phyloP scores from a whole-genome alignment of 257 asterid genomes.

The Solanum sejunctum region DNA sequence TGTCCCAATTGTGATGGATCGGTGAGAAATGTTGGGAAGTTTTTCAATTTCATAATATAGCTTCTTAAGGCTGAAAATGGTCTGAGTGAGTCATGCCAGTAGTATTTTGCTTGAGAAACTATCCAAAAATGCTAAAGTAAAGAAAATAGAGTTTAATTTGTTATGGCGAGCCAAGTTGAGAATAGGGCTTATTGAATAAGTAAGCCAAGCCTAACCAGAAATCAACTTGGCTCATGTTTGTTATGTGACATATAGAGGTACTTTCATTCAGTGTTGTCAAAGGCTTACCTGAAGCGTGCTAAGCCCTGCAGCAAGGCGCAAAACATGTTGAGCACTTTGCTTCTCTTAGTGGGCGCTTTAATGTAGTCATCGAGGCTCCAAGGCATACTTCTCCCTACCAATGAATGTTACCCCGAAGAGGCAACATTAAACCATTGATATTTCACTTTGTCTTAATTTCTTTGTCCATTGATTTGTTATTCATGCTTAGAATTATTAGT shows the following conservation, averaged over 20 bases:
- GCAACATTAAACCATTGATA: not conserved
- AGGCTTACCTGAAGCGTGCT: not conserved
- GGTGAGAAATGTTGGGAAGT: conserved; percentile 33
- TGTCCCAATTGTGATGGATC: conserved; percentile 89
- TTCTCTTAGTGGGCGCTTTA: not conserved
- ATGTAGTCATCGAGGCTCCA: not conserved
- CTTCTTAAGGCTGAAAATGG: not conserved
- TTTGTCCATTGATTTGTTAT: not conserved
- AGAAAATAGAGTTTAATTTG: not conserved
- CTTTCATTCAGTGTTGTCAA: not conserved
- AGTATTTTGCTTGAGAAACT: not conserved
- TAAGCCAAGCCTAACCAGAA: not conserved
- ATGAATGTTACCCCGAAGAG: not conserved
- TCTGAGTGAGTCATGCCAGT: not conserved
- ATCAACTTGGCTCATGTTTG: not conserved
- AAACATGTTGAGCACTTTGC: not conserved
- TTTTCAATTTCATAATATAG: not conserved
- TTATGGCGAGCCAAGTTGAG: not conserved
- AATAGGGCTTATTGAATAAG: not conserved
- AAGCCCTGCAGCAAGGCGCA: not conserved
- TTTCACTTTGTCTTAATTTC: not conserved
- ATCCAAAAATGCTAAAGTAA: not conserved
- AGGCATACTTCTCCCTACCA: not conserved
- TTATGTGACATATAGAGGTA: not conserved
- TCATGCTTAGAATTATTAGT: not conserved